Conservation (phyloP, 306 rosid genomes). For the Quillaja saponaria region DNA sequence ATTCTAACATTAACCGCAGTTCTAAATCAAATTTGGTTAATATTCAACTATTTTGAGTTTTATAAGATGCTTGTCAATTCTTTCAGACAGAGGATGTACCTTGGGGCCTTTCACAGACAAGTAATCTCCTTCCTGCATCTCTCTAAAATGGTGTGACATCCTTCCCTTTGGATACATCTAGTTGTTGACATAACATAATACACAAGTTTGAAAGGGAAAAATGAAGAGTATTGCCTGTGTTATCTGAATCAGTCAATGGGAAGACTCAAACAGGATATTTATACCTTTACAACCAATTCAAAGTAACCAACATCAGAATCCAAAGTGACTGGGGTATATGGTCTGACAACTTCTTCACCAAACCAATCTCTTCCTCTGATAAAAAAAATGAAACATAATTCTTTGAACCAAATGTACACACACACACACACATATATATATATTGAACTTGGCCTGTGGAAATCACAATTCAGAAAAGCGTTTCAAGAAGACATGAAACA, state of each 20-base stretch:
- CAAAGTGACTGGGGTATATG: constrained; percentile 84
- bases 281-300: constrained; percentile 73
- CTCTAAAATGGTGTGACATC: constrained; percentile 79
- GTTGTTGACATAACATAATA: too few relatives aligned
- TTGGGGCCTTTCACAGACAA: constrained; percentile 71
- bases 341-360: constrained; percentile 59
- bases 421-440: too few relatives aligned
- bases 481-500: neutral
- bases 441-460: neutral
- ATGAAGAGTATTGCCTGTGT: neutral
- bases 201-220: neutral
- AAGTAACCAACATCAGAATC: constrained; percentile 71
- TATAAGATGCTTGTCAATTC: too few relatives aligned
- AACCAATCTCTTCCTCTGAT: constrained; percentile 62
- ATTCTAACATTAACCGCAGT: too few relatives aligned
- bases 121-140: constrained; percentile 65
- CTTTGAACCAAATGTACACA: too few relatives aligned
- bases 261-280: too few relatives aligned
- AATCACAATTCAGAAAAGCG: neutral
- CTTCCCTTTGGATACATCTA: constrained; percentile 83
- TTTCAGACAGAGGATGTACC: constrained; percentile 36
- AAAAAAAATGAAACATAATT: neutral
- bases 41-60: too few relatives aligned
- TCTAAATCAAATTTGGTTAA: too few relatives aligned
- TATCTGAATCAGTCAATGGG: too few relatives aligned